Evolutionary conservation across 2,329 filamentous ascomycete genomes (phyloP).

Genomic region (Bertia moriformis): DNA sequence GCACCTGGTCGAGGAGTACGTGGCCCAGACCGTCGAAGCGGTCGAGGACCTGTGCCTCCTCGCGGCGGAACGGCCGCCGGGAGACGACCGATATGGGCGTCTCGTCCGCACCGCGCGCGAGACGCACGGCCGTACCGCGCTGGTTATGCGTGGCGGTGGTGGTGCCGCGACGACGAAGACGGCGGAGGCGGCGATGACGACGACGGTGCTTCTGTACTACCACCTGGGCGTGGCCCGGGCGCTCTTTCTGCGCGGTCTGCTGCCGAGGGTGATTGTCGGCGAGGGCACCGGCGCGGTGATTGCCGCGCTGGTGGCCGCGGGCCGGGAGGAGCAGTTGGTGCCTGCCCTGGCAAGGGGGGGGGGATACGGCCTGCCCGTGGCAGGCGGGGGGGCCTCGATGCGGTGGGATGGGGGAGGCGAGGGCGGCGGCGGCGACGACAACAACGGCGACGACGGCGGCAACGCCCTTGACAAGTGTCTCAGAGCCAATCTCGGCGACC

Average conservation of each 20-base stretch:
- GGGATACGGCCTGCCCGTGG: too few relatives aligned
- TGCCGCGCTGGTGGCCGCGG: conserved; percentile 73
- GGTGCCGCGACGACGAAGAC: conserved; percentile 47
- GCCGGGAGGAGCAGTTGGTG: conserved; percentile 72
- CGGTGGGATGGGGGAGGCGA: conserved; percentile 55
- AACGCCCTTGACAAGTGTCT: conserved; percentile 73
- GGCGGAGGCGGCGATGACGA: conserved; percentile 74
- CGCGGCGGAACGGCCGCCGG: too few relatives aligned
- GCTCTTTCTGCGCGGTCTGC: conserved; percentile 61
- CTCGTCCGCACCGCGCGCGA: background rate
- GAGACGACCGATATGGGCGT: too few relatives aligned
- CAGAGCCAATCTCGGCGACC: conserved; percentile 68
- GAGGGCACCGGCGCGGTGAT: conserved; percentile 83
- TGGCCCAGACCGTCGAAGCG: conserved; percentile 68
- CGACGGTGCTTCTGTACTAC: conserved; percentile 75
- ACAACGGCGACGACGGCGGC: conserved; percentile 35
- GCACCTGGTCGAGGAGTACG: conserved; percentile 78
- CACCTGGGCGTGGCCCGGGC: conserved; percentile 85
- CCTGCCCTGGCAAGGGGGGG: too few relatives aligned
- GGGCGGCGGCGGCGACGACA: conserved; percentile 11
- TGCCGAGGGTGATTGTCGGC: conserved; percentile 82
- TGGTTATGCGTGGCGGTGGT: background rate
- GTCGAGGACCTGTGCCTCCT: conserved; percentile 57
- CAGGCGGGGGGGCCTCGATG: conserved; percentile 65
- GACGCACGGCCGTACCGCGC: background rate